Conservation (phyloP, 1,139 yeast genomes). For the Yamadazyma taylorii region DNA sequence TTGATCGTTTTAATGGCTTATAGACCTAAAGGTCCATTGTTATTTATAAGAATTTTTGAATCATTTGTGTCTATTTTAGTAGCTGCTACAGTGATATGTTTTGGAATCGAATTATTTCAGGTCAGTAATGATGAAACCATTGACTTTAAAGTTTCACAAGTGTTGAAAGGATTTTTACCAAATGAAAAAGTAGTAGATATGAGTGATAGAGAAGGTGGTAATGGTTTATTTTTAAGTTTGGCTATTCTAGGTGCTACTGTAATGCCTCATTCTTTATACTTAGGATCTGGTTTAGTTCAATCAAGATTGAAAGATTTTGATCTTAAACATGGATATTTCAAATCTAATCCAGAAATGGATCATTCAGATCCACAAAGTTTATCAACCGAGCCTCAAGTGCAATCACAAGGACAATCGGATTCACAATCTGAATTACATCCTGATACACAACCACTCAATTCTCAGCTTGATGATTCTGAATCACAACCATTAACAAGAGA, state of each 20-base stretch:
- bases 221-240: conserved; percentile 79
- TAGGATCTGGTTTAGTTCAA: conserved; percentile 93
- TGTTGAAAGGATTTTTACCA: conserved; percentile 77
- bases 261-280: conserved; percentile 92
- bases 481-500: conserved; percentile 6
- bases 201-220: conserved; percentile 59
- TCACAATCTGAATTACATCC: neutral
- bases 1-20: conserved; percentile 83
- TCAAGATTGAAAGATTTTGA: conserved; percentile 85
- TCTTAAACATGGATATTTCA: conserved; percentile 56
- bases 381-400: neutral
- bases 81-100: conserved; percentile 80
- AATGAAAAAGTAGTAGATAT: conserved; percentile 60
- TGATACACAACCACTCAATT: neutral
- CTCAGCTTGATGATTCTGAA: neutral
- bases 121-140: conserved; percentile 54
- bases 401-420: neutral
- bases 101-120: conserved; percentile 73
- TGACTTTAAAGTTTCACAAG: conserved; percentile 52
- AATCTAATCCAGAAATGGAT: conserved; percentile 17
- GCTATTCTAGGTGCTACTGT: conserved; percentile 97
- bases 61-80: conserved; percentile 76
- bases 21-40: conserved; percentile 81
- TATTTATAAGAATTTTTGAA: conserved; percentile 79
- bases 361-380: neutral